Evolutionary conservation across 2,329 filamentous ascomycete species (phyloP).

Genomic region (Penicillium griseofulvum): DNA sequence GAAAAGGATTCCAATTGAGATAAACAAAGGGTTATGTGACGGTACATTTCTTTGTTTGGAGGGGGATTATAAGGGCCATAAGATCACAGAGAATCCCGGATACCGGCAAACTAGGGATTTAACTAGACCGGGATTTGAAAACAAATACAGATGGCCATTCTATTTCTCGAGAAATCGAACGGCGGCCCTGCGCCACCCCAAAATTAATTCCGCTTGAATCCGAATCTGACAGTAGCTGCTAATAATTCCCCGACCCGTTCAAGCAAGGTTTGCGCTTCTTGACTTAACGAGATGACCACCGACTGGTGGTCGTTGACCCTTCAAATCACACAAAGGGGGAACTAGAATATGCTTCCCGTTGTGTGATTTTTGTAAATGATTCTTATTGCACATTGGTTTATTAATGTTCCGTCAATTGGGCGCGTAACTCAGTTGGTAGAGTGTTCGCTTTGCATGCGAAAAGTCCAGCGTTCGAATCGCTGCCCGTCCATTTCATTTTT

Average conservation of each 20-base stretch:
- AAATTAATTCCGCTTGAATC: background rate
- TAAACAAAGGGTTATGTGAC: background rate
- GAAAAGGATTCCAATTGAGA: background rate
- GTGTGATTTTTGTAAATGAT: no score
- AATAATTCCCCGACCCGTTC: no score
- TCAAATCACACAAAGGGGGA: no score
- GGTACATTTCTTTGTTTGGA: background rate
- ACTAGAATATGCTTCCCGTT: no score
- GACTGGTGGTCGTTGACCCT: no score
- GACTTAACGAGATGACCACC: no score
- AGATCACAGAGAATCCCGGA: background rate
- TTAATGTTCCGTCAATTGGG: background rate
- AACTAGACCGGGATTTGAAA: background rate
- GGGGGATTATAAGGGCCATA: no score
- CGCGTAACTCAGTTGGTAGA: conserved; percentile 21
- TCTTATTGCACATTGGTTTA: no score
- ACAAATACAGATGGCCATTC: background rate
- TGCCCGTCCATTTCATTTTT: background rate
- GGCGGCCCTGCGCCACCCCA: background rate
- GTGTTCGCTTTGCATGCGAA: conserved; percentile 20
- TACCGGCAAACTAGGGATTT: background rate
- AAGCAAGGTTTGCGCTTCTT: no score
- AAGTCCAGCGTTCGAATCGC: conserved; percentile 7
- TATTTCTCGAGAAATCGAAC: background rate
- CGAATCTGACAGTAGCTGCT: no score